Conservation (phyloP, 1,139 yeast genomes). For the Lodderomyces jiufengensis region DNA sequence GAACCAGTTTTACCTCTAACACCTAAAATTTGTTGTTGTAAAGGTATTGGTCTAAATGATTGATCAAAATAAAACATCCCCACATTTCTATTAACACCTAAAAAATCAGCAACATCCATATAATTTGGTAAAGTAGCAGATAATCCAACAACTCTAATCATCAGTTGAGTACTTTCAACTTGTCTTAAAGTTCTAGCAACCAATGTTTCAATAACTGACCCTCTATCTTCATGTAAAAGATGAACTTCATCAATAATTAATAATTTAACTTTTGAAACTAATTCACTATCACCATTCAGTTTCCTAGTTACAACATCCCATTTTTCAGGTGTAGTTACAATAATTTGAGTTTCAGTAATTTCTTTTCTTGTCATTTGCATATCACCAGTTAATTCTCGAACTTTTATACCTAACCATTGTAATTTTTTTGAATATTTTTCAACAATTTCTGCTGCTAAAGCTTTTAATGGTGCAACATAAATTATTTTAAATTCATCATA, state of each 20-base stretch:
- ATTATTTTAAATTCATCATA: slow-evolving; percentile 85
- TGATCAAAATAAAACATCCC: slow-evolving; percentile 96
- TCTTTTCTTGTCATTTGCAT: slow-evolving; percentile 89
- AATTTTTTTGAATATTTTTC: slow-evolving; percentile 80
- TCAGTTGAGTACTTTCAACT: slow-evolving; percentile 88
- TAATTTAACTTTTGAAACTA: slow-evolving; percentile 79
- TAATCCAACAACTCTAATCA: slow-evolving; percentile 94
- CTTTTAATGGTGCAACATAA: slow-evolving; percentile 94
- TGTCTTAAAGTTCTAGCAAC: slow-evolving; percentile 95
- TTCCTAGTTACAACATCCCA: slow-evolving; percentile 99
- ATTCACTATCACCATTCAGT: slow-evolving; percentile 77
- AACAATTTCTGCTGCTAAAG: slow-evolving; percentile 95
- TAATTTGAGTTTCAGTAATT: slow-evolving; percentile 79
- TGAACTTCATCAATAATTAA: slow-evolving; percentile 96
- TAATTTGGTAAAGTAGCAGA: slow-evolving; percentile 96
- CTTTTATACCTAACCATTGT: slow-evolving; percentile 80
- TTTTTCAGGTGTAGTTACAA: slow-evolving; percentile 96
- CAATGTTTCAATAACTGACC: slow-evolving; percentile 92
- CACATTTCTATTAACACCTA: slow-evolving; percentile 82
- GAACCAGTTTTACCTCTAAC: slow-evolving; percentile 77
- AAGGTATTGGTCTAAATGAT: slow-evolving; percentile 90
- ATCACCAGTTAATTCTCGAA: slow-evolving; percentile 92
- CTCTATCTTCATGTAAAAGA: slow-evolving; percentile 94
- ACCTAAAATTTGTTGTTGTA: slow-evolving; percentile 84
- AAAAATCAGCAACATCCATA: slow-evolving; percentile 90